Percentiles rank a stretch among this genome's conserved stretches.
These are phyloP conservation scores for Creolimax fragrantissima DNA, from an alignment of 78 protist species.

Conservation along the genomic window DNA sequence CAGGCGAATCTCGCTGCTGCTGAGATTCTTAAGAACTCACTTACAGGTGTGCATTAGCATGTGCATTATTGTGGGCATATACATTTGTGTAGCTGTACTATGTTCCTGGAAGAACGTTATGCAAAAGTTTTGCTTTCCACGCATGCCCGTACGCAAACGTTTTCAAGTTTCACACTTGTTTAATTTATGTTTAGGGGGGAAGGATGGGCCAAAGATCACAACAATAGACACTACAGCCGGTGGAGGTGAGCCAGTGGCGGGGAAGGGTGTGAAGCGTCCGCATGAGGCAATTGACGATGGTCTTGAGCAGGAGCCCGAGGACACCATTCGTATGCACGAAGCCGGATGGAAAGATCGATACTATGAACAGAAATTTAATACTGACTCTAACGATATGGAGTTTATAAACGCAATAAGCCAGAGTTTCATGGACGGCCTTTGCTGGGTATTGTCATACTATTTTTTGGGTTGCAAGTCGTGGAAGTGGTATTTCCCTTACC, in stretches of 20 bases:
- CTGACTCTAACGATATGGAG: background rate
- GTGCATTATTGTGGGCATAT: no score
- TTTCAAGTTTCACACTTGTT: no score
- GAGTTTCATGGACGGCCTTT: constrained; percentile 76
- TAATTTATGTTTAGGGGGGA: no score
- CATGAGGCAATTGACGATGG: background rate
- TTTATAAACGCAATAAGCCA: background rate
- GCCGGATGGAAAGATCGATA: constrained; percentile 88
- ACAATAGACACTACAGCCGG: no score
- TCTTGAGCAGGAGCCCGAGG: background rate
- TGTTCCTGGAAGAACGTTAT: no score
- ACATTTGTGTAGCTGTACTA: no score
- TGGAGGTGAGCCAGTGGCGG: no score
- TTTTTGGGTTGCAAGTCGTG: constrained; percentile 55
- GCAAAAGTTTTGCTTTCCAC: no score
- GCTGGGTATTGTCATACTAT: constrained; percentile 95
- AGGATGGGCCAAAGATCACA: no score
- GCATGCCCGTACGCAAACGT: no score
- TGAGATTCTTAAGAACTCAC: background rate
- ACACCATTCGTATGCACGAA: constrained; percentile 42
- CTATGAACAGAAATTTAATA: constrained; percentile 59
- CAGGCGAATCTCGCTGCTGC: background rate
- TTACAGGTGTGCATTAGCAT: background rate
- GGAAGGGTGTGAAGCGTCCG: no score
- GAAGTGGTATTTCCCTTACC: constrained; percentile 89